Base-by-base conservation (phyloP, 768 basidiomycete species). In the Termitomyces bulborhizus region DNA sequence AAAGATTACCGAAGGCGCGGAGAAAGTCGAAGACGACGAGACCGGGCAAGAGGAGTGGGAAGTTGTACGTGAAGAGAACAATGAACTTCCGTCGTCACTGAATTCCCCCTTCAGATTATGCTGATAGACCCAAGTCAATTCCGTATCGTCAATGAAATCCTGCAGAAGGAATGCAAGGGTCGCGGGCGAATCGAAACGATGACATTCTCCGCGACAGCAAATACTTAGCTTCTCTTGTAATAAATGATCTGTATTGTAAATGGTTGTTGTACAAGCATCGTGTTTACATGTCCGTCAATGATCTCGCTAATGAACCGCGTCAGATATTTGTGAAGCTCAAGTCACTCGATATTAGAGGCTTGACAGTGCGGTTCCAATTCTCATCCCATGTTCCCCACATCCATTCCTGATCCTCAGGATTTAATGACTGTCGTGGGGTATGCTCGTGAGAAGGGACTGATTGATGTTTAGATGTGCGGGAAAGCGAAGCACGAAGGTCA, bases 71-170 rank as follows among this genome's bases (percentile, higher is more conserved):
- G 29, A 18, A 13, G 45, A 43, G 34, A 46, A 7, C 13, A 37
- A 41, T 43, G 44, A 32, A 40, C 45, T 40, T 29, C 40, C 8
- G 5, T 18, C 39, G 16, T 32, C 6, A 29, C 54, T 63, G 34
- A 54, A 32, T 45, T 11, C 15, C 48, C 53, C 15, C 34, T 36
- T 3, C 62, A 98, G 96, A 82, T 88, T 46, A 79, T 96, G 74
- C 78, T 96, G 53, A 98, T 98, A 57, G 94, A 98, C 66, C 96
- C 97, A 4, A 83, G 89, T 41, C 86, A 90, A 62, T 96, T 97
- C 80, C 84, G 90, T 36, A 77, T 88, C 18, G 80, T 99, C 60
- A 90, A 88, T 63, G 96, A 98, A 57, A 70, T 98, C 41, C 71
- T 98, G 56, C 90, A 94, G 68, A 90, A 88, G 66, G 90, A 98